Conservation (phyloP, 1,139 yeast species). For the Geotrichum cucujoidarum region DNA sequence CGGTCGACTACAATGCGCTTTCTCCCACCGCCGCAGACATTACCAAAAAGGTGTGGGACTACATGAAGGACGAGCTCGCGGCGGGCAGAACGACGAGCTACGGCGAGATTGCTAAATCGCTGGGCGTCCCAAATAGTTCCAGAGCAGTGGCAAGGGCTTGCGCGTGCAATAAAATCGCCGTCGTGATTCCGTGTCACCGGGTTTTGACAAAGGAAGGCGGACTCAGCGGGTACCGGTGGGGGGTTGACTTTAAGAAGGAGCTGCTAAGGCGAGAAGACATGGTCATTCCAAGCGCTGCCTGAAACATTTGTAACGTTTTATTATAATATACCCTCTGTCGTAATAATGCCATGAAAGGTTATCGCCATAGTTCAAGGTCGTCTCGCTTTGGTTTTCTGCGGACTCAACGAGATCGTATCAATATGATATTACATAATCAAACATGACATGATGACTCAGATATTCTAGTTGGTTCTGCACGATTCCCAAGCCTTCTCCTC, state of each 20-base stretch:
- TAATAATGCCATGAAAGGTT: too few species aligned
- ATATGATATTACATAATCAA: too few species aligned
- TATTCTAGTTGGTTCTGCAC: neutral
- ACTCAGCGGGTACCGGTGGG: conserved; percentile 7
- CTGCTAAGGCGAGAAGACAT: conserved; percentile 1
- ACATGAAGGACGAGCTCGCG: neutral
- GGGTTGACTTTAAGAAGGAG: conserved; percentile 3
- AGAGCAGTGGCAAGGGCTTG: conserved; percentile 7
- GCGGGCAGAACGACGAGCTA: neutral
- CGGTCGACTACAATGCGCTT: neutral
- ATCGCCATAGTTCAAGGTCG: too few species aligned
- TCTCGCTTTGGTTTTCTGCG: too few species aligned
- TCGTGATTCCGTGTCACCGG: conserved; percentile 2
- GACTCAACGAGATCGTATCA: too few species aligned
- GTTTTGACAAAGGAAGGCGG: conserved; percentile 5
- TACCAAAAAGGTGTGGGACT: conserved; percentile 4
- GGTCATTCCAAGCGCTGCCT: too few species aligned
- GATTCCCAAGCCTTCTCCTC: neutral
- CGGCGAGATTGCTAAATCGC: conserved; percentile 1
- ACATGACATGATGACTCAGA: too few species aligned
- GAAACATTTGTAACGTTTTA: too few species aligned
- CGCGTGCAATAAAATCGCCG: neutral
- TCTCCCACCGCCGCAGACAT: conserved; percentile 1
- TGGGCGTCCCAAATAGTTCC: neutral
- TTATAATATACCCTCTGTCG: too few species aligned